Evolutionary conservation across 345 rosid species (phyloP).

Genomic region (Boechera divaricarpa): DNA sequence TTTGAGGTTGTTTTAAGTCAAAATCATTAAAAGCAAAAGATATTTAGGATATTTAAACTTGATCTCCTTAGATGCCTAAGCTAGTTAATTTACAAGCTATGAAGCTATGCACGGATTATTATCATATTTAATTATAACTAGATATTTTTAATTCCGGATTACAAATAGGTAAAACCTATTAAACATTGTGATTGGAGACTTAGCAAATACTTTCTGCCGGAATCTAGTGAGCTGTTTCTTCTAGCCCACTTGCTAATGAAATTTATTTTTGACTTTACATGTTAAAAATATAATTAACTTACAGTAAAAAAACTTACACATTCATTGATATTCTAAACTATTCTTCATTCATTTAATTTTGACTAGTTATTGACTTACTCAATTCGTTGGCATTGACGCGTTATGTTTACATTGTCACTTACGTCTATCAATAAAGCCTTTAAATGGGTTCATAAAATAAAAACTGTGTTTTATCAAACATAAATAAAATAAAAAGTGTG

Average conservation of each 20-base stretch:
- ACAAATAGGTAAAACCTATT: conserved; percentile 1
- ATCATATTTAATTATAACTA: neutral
- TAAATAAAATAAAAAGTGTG: neutral
- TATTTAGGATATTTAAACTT: conserved; percentile 12
- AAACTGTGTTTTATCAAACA: no score
- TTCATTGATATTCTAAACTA: conserved; percentile 2
- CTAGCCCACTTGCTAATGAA: conserved; percentile 28
- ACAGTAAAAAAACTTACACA: neutral
- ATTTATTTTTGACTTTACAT: neutral
- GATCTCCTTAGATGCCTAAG: conserved; percentile 3
- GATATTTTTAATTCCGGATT: neutral
- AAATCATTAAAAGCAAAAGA: conserved; percentile 20
- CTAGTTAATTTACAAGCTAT: conserved; percentile 19
- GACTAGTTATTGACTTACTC: conserved; percentile 1
- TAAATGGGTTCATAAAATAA: neutral
- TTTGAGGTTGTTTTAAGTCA: conserved; percentile 16
- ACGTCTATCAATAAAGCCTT: neutral
- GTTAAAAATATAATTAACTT: neutral
- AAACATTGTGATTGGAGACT: conserved; percentile 15
- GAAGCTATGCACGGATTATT: conserved; percentile 16
- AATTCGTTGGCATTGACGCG: conserved; percentile 8
- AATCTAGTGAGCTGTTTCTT: conserved; percentile 34
- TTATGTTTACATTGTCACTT: neutral
- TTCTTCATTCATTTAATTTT: neutral
- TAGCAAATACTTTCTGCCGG: conserved; percentile 15